A percentile compares a stretch with the other conserved stretches of the same genome.
Conservation (phyloP, 129 eudicot genomes). For the Sambucus nigra region DNA sequence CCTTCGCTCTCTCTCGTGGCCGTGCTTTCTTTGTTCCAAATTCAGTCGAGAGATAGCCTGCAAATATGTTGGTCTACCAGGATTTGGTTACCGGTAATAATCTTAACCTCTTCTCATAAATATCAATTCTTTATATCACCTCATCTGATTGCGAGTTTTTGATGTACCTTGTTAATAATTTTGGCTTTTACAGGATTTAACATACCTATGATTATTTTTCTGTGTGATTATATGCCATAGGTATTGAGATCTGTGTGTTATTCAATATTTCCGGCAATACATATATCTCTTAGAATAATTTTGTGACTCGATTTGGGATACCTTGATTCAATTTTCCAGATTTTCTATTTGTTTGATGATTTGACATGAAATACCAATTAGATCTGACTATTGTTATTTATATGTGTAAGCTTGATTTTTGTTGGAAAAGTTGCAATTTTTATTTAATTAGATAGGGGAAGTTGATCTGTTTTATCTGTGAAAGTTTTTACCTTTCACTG, state of each 20-base stretch:
- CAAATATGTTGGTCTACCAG: slow-evolving; percentile 49
- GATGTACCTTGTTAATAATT: too few species aligned
- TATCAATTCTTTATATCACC: neutral
- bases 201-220: neutral
- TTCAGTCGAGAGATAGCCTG: neutral
- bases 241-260: neutral
- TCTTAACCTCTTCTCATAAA: neutral
- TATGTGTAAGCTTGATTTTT: neutral
- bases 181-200: neutral
- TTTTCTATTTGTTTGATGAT: neutral
- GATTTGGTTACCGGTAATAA: slow-evolving; percentile 39
- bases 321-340: neutral
- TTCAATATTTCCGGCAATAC: neutral
- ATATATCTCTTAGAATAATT: too few species aligned
- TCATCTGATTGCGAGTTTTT: neutral
- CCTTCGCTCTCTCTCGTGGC: neutral
- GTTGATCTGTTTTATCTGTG: too few species aligned
- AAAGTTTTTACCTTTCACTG: too few species aligned
- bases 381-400: neutral
- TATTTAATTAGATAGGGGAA: too few species aligned
- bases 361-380: neutral
- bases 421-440: too few species aligned
- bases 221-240: neutral
- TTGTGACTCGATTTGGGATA: neutral
- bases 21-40: neutral